phyloP scores from a whole-genome alignment of 2,329 filamentous ascomycete genomes.

The Aspergillus quadricinctus region DNA sequence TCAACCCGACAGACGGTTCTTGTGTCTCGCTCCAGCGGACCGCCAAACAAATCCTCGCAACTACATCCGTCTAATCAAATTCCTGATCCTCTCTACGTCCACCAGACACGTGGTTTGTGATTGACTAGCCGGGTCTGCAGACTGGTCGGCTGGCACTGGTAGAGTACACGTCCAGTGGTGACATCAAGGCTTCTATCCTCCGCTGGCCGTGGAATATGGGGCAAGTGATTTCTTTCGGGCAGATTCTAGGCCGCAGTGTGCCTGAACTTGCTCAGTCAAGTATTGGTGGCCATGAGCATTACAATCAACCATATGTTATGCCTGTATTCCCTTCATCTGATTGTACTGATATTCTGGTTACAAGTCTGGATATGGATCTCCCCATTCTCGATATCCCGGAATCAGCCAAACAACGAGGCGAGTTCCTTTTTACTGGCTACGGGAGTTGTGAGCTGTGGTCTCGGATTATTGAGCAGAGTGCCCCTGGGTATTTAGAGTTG shows the following conservation, averaged over 20 bases:
- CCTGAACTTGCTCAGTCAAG: background rate
- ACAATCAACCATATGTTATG: constrained; percentile 1
- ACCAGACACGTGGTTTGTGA: background rate
- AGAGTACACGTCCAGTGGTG: background rate
- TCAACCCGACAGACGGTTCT: background rate
- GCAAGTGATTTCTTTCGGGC: background rate
- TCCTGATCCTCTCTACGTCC: background rate
- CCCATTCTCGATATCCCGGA: too few relatives aligned
- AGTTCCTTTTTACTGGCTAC: constrained; percentile 3
- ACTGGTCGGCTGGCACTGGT: background rate
- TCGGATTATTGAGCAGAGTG: constrained; percentile 6
- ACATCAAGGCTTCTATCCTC: background rate
- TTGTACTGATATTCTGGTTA: too few relatives aligned
- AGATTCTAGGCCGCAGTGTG: background rate
- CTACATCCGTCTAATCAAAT: background rate
- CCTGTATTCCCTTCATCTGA: too few relatives aligned
- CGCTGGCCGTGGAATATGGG: background rate
- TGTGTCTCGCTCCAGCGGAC: too few relatives aligned
- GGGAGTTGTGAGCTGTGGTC: constrained; percentile 2
- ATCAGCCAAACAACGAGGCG: background rate
- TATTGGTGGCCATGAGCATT: background rate
- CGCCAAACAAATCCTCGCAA: too few relatives aligned
- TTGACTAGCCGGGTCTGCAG: background rate
- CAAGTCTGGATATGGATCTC: too few relatives aligned
- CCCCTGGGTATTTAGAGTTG: constrained; percentile 5